phyloP scores from a whole-genome alignment of 208 protist genomes.

The Trypanosoma avium region DNA sequence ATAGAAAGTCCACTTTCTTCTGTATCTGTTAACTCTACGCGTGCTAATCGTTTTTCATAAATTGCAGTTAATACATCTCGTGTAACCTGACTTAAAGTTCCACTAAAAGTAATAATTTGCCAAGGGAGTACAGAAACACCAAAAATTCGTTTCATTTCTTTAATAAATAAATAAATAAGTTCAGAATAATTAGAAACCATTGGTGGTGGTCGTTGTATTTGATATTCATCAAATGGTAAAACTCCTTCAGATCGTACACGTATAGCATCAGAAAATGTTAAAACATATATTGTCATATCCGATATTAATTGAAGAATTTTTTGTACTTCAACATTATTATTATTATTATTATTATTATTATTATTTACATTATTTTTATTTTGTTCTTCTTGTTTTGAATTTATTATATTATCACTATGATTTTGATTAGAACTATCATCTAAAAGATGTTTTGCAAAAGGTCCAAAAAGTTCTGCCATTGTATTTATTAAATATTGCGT shows the following conservation, averaged over 20 bases:
- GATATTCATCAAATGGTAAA: conserved; percentile 6
- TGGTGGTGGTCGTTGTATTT: conserved; percentile 19
- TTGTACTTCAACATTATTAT: background rate
- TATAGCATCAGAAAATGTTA: conserved; percentile 38
- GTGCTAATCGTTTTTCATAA: conserved; percentile 2
- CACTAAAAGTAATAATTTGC: conserved; percentile 65
- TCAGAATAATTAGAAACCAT: conserved; percentile 26
- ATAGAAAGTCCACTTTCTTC: background rate
- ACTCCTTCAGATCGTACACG: conserved; percentile 7
- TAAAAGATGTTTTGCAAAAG: conserved; percentile 4
- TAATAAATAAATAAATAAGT: conserved; percentile 33
- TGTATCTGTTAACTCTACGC: background rate
- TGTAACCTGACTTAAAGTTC: conserved; percentile 29
- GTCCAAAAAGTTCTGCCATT: conserved; percentile 35
- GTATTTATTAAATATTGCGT: conserved; percentile 16
- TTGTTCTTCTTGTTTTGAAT: background rate
- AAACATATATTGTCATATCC: conserved; percentile 39
- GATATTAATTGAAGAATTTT: conserved; percentile 37
- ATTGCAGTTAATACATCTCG: conserved; percentile 13
- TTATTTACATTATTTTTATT: background rate
- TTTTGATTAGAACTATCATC: background rate
- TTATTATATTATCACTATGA: background rate
- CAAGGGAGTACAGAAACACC: conserved; percentile 47
- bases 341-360: background rate
- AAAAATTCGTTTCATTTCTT: conserved; percentile 36